A percentile compares a stretch with the other conserved stretches of the same genome.
These are phyloP conservation scores for Candida orba DNA, from an alignment of 805 yeast species.

Conservation along the genomic window DNA sequence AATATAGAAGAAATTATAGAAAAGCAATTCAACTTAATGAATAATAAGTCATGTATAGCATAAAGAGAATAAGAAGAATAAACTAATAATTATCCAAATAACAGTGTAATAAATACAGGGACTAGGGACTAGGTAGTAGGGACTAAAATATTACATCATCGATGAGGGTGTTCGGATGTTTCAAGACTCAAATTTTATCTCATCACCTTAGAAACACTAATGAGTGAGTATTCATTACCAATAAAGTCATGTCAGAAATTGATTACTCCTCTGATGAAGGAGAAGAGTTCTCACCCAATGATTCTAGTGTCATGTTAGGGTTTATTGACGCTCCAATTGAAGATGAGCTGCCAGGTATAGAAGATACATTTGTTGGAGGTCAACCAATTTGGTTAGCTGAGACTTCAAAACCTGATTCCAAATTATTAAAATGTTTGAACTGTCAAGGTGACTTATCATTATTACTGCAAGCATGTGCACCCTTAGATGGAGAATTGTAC, in stretches of 20 bases:
- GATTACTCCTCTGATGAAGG: slow-evolving; percentile 50
- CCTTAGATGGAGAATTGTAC: slow-evolving; percentile 61
- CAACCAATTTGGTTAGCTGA: slow-evolving; percentile 63
- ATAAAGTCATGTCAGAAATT: slow-evolving; percentile 3
- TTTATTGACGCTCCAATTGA: slow-evolving; percentile 53
- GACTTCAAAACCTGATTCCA: slow-evolving; percentile 47
- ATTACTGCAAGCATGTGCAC: slow-evolving; percentile 74
- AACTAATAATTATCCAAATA: too few relatives aligned
- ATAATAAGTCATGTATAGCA: too few relatives aligned
- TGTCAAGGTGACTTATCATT: slow-evolving; percentile 61
- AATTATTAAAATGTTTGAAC: slow-evolving; percentile 51
- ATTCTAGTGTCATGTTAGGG: slow-evolving; percentile 47
- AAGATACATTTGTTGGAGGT: slow-evolving; percentile 82
- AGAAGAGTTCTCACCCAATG: slow-evolving; percentile 14
- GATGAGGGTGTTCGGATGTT: background rate
- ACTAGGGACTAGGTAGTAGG: too few relatives aligned
- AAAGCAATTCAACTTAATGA: too few relatives aligned
- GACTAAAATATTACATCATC: too few relatives aligned
- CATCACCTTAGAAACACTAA: slow-evolving; percentile 1
- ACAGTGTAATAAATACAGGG: too few relatives aligned
- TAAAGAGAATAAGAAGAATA: too few relatives aligned
- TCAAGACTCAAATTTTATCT: background rate
- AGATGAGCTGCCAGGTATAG: slow-evolving; percentile 38
- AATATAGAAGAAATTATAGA: too few relatives aligned
- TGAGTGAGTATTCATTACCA: background rate